phyloP scores from a whole-genome alignment of 2,329 filamentous ascomycete genomes.

The Gliomastix tumulicola region DNA sequence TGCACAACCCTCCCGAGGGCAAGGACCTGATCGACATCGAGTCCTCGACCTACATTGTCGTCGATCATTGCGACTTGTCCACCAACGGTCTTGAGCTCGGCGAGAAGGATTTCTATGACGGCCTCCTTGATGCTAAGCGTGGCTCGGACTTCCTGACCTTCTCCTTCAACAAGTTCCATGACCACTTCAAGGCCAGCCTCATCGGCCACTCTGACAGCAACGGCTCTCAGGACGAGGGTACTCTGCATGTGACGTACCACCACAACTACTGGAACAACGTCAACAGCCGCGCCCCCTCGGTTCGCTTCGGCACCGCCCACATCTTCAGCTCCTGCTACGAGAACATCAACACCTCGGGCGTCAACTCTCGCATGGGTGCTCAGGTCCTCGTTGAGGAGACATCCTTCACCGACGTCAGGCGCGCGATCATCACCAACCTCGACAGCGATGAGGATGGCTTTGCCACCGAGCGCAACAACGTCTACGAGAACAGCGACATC shows the following conservation, averaged over 20 bases:
- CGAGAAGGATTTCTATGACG: slow-evolving; percentile 33
- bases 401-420: slow-evolving; percentile 34
- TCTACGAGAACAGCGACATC: slow-evolving; percentile 28
- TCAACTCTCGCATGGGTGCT: slow-evolving; percentile 46
- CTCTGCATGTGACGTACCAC: slow-evolving; percentile 50
- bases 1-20: slow-evolving; percentile 34
- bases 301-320: slow-evolving; percentile 56
- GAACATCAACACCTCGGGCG: slow-evolving; percentile 31
- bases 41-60: slow-evolving; percentile 35
- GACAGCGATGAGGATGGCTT: slow-evolving; percentile 37
- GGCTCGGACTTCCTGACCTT: slow-evolving; percentile 31
- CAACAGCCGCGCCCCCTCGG: slow-evolving; percentile 48
- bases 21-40: slow-evolving; percentile 45
- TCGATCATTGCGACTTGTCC: slow-evolving; percentile 32
- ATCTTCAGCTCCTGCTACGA: slow-evolving; percentile 33
- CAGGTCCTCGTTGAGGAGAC: slow-evolving; percentile 47
- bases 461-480: slow-evolving; percentile 32
- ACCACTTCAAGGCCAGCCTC: slow-evolving; percentile 43
- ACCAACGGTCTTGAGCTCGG: slow-evolving; percentile 21
- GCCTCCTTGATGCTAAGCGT: slow-evolving; percentile 32
- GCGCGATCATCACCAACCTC: slow-evolving; percentile 29
- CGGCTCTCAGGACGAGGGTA: slow-evolving; percentile 45
- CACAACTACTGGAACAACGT: slow-evolving; percentile 55
- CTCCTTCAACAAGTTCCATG: slow-evolving; percentile 30
- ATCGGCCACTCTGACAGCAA: slow-evolving; percentile 55